These are phyloP conservation scores for Fusarium penzigii DNA, from an alignment of 2,329 filamentous ascomycete genomes.

Conservation along the genomic window DNA sequence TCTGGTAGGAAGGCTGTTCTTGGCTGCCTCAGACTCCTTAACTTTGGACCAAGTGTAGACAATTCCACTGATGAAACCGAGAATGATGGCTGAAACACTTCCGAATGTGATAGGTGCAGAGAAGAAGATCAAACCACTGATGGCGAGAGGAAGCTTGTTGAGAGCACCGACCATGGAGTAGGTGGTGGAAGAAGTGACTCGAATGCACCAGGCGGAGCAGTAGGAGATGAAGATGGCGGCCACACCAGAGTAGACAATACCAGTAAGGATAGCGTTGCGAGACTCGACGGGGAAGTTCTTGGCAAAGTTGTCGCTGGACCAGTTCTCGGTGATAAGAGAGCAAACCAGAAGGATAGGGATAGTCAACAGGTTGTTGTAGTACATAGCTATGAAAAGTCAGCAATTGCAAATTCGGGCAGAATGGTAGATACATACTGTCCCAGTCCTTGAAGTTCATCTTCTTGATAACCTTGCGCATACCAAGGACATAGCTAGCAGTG, in stretches of 20 bases:
- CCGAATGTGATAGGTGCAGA: slow-evolving; percentile 89
- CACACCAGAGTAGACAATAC: slow-evolving; percentile 92
- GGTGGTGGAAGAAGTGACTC: slow-evolving; percentile 94
- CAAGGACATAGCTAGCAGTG: slow-evolving; percentile 83
- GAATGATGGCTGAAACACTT: slow-evolving; percentile 84
- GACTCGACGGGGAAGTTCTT: slow-evolving; percentile 86
- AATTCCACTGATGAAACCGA: slow-evolving; percentile 90
- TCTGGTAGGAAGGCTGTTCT: too few relatives aligned
- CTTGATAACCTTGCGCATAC: slow-evolving; percentile 99
- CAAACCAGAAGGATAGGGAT: slow-evolving; percentile 86
- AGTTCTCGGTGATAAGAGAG: slow-evolving; percentile 86
- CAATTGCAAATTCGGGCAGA: slow-evolving; percentile 5
- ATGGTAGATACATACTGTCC: slow-evolving; percentile 70
- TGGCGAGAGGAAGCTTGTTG: slow-evolving; percentile 95
- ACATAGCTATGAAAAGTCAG: slow-evolving; percentile 78
- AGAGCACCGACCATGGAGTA: slow-evolving; percentile 98
- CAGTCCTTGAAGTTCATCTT: slow-evolving; percentile 99
- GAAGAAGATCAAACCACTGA: slow-evolving; percentile 94
- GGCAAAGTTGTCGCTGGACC: slow-evolving; percentile 80
- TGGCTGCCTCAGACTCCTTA: too few relatives aligned
- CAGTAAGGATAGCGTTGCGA: slow-evolving; percentile 76
- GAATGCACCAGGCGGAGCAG: slow-evolving; percentile 98
- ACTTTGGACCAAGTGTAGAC: slow-evolving; percentile 73
- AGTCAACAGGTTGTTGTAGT: slow-evolving; percentile 98
- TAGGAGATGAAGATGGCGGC: slow-evolving; percentile 98